Base-by-base conservation (phyloP, 306 rosid genomes). In the Acmispon strigosus region DNA sequence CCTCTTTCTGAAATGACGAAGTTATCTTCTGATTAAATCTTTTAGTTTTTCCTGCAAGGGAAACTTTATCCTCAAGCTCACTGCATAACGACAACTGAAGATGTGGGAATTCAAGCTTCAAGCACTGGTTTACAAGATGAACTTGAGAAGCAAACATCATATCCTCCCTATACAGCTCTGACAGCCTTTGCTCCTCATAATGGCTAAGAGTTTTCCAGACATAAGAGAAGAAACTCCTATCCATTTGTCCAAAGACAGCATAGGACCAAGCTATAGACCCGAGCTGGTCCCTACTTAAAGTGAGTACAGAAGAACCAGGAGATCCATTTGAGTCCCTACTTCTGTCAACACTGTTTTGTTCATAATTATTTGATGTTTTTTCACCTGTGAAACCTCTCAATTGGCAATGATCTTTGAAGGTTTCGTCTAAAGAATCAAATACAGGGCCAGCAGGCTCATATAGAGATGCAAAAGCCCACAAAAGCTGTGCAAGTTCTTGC, bases 401-500 rank as follows among this genome's bases (percentile, higher is more conserved):
- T 74, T 85, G 96, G 68, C 53, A 29, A 48, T 72, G 72, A 74
- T 76, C 84, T 43, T 52, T 54, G 75, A 74, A 88, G 67, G 81
- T 66, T 15, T 18, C 58, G 61, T 93, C 98, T 76, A 93, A 80
- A 68, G 97, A 84, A 61, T 86, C 90, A 68, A 89, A 80, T 20
- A 94, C 17, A 60, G 66, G 65, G 50, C 81, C 89, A 62, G 82
- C 86, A 48, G 96, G 83, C 77, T 90, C 97, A 19, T 80, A 80
- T 41, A 94, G 74, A 81, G 95, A 84, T 27, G 98, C 89, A 76
- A 90, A 90, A 73, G 97, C 98, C 98, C 98, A 90, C 80, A 94
- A 81, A 27, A 94, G 73, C 84, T 94, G 98, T 20, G 97, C 88
- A 65, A 90, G 85, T 83, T 94, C 98, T 84, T 90, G 98, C 77